Evolutionary conservation across 768 basidiomycete genomes (phyloP), one percentile per base, ranked within the genome.

Genomic region (Cystofilobasidium bisporidii): DNA sequence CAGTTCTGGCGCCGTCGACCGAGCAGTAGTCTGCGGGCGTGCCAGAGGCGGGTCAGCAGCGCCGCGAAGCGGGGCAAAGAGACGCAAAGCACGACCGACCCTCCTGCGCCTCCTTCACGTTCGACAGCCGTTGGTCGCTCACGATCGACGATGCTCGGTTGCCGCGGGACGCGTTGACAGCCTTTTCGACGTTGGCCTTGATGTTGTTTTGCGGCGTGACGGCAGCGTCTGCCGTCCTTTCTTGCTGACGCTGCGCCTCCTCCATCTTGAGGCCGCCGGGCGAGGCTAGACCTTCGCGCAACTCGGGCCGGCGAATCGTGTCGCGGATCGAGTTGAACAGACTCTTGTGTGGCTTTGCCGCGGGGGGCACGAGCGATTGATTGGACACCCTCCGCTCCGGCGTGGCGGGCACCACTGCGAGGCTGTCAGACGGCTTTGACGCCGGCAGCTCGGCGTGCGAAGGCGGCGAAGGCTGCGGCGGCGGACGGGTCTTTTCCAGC

Each of bases 61-160:
- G n/a, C n/a, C n/a, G n/a, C n/a, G 61, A 30, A 22, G 24, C 17
- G 10, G 4, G 12, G 24, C 22, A 4, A 43, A 40, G 10, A 20
- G 18, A 5, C 2, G 30, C 26, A 32, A 5, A 12, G 30, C 26
- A 32, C 11, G 53, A 28, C 28, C 15, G 15, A 56, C 53, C 53
- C 24, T 57, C 36, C 10, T 43, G 26, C n/a, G 69, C 48, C 61
- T 64, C 68, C 36, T 70, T 55, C 26, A 68, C 67, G 15, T 32
- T 17, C 24, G 28, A 17, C 2, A 63, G 26, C 22, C 38, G 20
- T 24, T 24, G 53, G 24, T 63, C n/a, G 41, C 53, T 57, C 30
- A 63, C 33, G 33, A 68, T 38, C 1, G 47, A 14, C 18, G 40
- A 55, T 24, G 60, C 26, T 8, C 55, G 61, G 55, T 68, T 68